Percentiles rank a stretch among this genome's conserved stretches.
phyloP scores from a whole-genome alignment of 176 grass and related monocot species.

The Ampelocalamus luodianensis region DNA sequence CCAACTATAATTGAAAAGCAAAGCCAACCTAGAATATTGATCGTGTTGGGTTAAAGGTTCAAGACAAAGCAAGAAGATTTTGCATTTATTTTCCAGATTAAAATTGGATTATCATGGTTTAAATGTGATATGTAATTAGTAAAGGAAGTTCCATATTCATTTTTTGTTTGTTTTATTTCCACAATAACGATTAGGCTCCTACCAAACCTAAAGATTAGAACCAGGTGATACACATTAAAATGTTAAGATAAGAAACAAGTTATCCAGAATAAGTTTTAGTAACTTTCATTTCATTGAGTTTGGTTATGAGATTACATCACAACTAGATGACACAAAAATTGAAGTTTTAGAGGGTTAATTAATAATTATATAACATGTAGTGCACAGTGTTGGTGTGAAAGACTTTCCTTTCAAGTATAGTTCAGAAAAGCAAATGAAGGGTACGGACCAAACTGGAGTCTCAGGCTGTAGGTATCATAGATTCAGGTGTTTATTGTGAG shows the following conservation, averaged over 20 bases:
- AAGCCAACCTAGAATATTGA: neutral
- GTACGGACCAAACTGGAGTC: neutral
- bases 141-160: neutral
- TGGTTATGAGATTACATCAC: neutral
- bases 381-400: neutral
- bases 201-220: neutral
- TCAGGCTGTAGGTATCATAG: neutral
- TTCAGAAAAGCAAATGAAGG: neutral
- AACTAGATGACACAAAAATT: neutral
- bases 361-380: neutral
- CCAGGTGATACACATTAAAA: neutral
- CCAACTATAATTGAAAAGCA: neutral
- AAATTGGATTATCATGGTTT: constrained; percentile 17
- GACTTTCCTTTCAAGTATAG: constrained; percentile 8
- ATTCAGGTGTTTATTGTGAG: neutral
- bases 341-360: neutral
- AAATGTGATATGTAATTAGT: neutral
- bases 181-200: neutral
- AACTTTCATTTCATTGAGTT: neutral
- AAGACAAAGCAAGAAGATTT: constrained; percentile 8
- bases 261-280: neutral
- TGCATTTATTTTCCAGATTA: constrained; percentile 4
- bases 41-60: neutral
- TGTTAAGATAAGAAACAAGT: neutral
- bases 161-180: neutral